Base-by-base conservation (phyloP, 2,329 filamentous ascomycete genomes). In the Talaromyces sp. region DNA sequence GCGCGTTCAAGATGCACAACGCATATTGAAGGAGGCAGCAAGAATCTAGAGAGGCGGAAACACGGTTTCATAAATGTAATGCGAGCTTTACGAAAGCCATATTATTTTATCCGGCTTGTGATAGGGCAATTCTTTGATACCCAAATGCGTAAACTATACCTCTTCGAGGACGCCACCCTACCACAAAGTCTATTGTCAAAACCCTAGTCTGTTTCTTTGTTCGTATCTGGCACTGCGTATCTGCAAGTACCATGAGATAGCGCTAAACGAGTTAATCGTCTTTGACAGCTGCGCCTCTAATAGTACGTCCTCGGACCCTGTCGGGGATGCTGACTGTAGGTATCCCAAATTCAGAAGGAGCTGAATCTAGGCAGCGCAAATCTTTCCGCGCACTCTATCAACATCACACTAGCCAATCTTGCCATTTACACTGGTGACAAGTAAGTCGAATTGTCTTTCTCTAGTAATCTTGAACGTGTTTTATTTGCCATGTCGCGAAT, bases 311-410 rank as follows among this genome's bases (percentile, higher is more conserved):
- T 25, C 45, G 5, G 19, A 11, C 19, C n/a, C 17, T 45, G 17
- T 19, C n/a, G 19, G 11, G 45, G 22, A 25, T 15, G 11, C 25
- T 49, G 38, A 5, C 15, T 36, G 58, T 58, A 7, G n/a, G 40
- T 49, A 49, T 47, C 15, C 29, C 27, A 15, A 2, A 62, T 40
- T 53, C 31, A 62, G 47, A 54, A 40, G 49, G 60, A 22, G 60
- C 60, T 53, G 47, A 63, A 63, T 54, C 47, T 63, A 63, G 60
- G 60, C 60, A 63, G 7, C 49, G 15, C 47, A 54, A 38, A 38
- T 53, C 31, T 43, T 17, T 54, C 49, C 13, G 8, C 17, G 19
- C 58, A 49, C 31, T 63, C 13, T 19, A 54, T 17, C n/a, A 27
- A 51, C 13, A 17, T 17, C 22, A 29, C 5, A 34, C 51, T 29